Conservation (phyloP, 331 rosid genomes). For the Erythrophleum ivorense region DNA sequence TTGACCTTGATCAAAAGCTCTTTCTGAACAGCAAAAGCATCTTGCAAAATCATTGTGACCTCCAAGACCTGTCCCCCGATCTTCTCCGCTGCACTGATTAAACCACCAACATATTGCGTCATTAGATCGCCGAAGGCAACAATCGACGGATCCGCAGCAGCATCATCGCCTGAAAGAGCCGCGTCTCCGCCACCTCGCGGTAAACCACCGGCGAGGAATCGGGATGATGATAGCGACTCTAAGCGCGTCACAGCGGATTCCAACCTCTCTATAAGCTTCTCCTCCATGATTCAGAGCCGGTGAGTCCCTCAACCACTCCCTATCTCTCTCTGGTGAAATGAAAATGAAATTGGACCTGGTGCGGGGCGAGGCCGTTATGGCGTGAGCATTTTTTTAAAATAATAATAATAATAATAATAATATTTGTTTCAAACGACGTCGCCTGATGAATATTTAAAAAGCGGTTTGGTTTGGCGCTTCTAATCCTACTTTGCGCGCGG, state of each 20-base stretch:
- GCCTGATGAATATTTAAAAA: constrained; percentile 25
- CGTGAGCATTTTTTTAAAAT: background rate
- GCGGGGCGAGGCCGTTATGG: constrained; percentile 42
- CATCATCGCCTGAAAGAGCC: constrained; percentile 29
- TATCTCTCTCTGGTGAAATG: constrained; percentile 3
- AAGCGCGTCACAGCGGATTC: constrained; percentile 87
- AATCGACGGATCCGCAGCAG: constrained; percentile 64
- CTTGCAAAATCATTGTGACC: constrained; percentile 54
- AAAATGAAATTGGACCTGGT: constrained; percentile 43
- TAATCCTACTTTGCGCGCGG: constrained; percentile 37
- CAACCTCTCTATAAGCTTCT: constrained; percentile 72
- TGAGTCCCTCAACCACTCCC: background rate
- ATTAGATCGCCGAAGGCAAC: constrained; percentile 70
- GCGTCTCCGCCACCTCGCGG: constrained; percentile 38
- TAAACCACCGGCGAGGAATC: constrained; percentile 29
- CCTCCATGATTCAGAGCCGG: constrained; percentile 59
- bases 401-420: background rate
- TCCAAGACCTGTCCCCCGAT: constrained; percentile 83
- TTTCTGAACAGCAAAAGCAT: constrained; percentile 76
- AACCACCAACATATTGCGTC: constrained; percentile 55
- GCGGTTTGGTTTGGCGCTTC: constrained; percentile 45
- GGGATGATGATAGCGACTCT: constrained; percentile 65
- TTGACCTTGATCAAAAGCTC: constrained; percentile 72
- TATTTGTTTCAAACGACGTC: background rate
- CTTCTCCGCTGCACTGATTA: constrained; percentile 67